These are phyloP conservation scores for Picea abies DNA, from an alignment of 83 land plant genomes.

Conservation along the genomic window DNA sequence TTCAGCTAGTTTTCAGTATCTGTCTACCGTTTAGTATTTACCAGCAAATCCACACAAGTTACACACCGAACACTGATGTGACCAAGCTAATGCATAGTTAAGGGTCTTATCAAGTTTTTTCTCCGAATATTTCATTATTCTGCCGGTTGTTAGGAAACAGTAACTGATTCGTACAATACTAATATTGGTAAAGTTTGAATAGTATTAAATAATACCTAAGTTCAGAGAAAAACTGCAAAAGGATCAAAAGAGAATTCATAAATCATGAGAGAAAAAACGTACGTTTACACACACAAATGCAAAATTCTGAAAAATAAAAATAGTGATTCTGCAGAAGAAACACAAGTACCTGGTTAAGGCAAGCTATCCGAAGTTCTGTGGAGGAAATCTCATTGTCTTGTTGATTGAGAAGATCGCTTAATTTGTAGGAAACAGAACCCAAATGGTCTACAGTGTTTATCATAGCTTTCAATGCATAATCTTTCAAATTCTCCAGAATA, in stretches of 20 bases:
- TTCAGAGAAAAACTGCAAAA: too few species aligned
- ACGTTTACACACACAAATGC: neutral
- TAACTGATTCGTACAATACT: too few species aligned
- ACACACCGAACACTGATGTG: neutral
- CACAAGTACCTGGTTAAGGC: conserved; percentile 58
- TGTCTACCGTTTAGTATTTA: neutral
- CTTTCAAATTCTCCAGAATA: conserved; percentile 65
- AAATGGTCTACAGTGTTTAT: conserved; percentile 69
- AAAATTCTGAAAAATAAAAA: neutral
- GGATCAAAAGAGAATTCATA: too few species aligned
- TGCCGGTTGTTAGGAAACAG: neutral
- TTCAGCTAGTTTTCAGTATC: neutral
- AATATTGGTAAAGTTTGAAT: too few species aligned
- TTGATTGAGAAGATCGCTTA: conserved; percentile 46
- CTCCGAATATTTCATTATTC: neutral
- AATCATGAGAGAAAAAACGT: too few species aligned
- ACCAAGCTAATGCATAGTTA: neutral
- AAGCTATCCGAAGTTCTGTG: conserved; percentile 43
- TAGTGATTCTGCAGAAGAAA: neutral
- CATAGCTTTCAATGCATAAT: conserved; percentile 62
- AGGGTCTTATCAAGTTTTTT: neutral
- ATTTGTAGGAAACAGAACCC: conserved; percentile 59
- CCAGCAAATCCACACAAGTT: neutral
- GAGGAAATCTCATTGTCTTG: conserved; percentile 43
- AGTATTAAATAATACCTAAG: too few species aligned